phyloP scores from a whole-genome alignment of 2,329 filamentous ascomycete species.

The Trichoderma polysporum region DNA sequence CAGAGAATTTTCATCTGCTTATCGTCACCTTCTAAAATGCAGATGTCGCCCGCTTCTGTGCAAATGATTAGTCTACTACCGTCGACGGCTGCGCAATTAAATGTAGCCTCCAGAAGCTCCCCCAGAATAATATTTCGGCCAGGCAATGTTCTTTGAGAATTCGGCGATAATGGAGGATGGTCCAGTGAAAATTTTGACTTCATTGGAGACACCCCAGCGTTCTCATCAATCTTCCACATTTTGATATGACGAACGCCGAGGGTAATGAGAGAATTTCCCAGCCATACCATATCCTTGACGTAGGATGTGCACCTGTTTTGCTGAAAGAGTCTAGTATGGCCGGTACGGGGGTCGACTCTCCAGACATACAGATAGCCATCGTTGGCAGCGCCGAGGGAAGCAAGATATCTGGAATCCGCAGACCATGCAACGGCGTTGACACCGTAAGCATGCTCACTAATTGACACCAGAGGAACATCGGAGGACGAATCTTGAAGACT shows the following conservation, averaged over 20 bases:
- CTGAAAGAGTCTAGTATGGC: conserved; percentile 75
- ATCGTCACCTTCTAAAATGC: conserved; percentile 75
- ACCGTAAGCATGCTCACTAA: conserved; percentile 88
- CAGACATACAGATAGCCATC: conserved; percentile 94
- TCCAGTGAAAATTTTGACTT: conserved; percentile 59
- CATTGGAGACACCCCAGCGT: conserved; percentile 56
- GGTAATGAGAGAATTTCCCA: conserved; percentile 80
- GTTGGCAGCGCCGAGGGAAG: conserved; percentile 83
- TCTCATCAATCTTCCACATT: conserved; percentile 82
- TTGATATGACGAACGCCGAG: conserved; percentile 91
- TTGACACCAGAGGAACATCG: conserved; percentile 77
- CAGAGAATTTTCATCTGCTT: conserved; percentile 69
- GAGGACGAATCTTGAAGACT: conserved; percentile 76
- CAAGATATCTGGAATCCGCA: conserved; percentile 78
- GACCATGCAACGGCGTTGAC: conserved; percentile 90
- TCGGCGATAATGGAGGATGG: conserved; percentile 31
- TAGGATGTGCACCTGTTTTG: conserved; percentile 88
- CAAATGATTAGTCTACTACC: conserved; percentile 76
- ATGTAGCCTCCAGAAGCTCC: conserved; percentile 76
- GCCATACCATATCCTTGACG: conserved; percentile 85
- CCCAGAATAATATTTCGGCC: conserved; percentile 89
- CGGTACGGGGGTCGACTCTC: conserved; percentile 79
- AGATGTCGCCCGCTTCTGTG: conserved; percentile 87
- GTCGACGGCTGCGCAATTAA: conserved; percentile 75
- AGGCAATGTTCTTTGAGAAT: conserved; percentile 62